These are phyloP conservation scores for Aspergillus tanneri DNA, from an alignment of 2,329 filamentous ascomycete species.

Conservation along the genomic window DNA sequence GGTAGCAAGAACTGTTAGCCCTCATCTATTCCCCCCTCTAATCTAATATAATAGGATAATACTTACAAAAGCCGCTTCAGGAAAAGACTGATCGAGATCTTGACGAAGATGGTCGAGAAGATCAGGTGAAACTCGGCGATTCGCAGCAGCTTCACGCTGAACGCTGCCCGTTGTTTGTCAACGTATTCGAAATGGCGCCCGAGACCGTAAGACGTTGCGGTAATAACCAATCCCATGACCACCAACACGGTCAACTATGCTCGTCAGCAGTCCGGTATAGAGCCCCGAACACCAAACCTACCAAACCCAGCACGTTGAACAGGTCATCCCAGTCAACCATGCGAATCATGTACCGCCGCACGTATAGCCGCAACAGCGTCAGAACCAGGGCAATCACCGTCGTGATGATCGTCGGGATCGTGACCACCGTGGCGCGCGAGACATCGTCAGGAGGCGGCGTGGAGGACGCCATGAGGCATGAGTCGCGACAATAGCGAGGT, in stretches of 20 bases:
- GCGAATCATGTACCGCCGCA: constrained; percentile 15
- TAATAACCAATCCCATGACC: constrained; percentile 3
- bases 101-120: constrained; percentile 17
- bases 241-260: background rate
- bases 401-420: constrained; percentile 15
- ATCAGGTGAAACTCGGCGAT: constrained; percentile 16
- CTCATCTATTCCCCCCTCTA: background rate
- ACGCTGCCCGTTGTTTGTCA: background rate
- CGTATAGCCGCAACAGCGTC: constrained; percentile 15
- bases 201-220: constrained; percentile 1
- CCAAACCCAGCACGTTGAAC: constrained; percentile 18
- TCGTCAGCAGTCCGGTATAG: background rate
- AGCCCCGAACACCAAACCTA: constrained; percentile 5
- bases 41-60: background rate
- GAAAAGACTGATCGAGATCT: constrained; percentile 19
- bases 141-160: constrained; percentile 17
- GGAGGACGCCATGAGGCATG: constrained; percentile 6
- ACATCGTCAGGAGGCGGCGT: constrained; percentile 3
- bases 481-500: background rate
- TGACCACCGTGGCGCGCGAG: constrained; percentile 10
- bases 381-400: constrained; percentile 14
- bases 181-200: constrained; percentile 3
- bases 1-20: background rate
- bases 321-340: constrained; percentile 18
- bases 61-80: constrained; percentile 18